Conservation (phyloP, 164 flowering plant species). For the Chimonanthus salicifolius region DNA sequence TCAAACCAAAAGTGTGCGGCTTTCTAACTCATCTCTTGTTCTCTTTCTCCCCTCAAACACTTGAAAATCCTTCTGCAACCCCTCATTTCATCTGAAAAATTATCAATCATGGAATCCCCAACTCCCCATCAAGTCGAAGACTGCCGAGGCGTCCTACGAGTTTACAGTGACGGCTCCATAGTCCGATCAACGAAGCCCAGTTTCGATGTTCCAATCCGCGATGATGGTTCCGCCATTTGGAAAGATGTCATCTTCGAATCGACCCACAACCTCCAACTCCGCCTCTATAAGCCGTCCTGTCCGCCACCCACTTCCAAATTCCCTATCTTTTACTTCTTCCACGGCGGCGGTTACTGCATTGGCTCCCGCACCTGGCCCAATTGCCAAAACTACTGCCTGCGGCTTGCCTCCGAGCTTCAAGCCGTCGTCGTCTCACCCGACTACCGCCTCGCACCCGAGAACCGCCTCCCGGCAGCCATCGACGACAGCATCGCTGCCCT, state of each 20-base stretch:
- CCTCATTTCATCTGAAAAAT: neutral
- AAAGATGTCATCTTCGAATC: constrained; percentile 55
- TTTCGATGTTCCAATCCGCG: constrained; percentile 42
- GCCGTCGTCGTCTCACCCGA: constrained; percentile 61
- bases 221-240: constrained; percentile 61
- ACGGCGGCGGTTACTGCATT: constrained; percentile 80
- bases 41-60: neutral
- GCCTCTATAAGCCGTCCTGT: constrained; percentile 59
- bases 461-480: constrained; percentile 68
- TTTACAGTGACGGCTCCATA: constrained; percentile 68
- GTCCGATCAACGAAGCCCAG: constrained; percentile 48
- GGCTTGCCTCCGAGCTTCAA: constrained; percentile 43
- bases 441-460: constrained; percentile 75
- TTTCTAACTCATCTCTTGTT: neutral
- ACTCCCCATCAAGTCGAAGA: constrained; percentile 49
- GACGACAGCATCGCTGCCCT: constrained; percentile 53
- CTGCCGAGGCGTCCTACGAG: constrained; percentile 55
- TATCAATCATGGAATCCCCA: neutral
- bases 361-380: constrained; percentile 73
- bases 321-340: constrained; percentile 62
- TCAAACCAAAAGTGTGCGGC: neutral
- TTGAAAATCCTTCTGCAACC: neutral
- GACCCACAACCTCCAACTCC: constrained; percentile 37
- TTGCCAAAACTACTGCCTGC: constrained; percentile 62
- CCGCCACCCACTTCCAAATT: constrained; percentile 32